Evolutionary conservation across 1,284 basidiomycete genomes (phyloP).

Genomic region (Phellopilus nigrolimitatus): DNA sequence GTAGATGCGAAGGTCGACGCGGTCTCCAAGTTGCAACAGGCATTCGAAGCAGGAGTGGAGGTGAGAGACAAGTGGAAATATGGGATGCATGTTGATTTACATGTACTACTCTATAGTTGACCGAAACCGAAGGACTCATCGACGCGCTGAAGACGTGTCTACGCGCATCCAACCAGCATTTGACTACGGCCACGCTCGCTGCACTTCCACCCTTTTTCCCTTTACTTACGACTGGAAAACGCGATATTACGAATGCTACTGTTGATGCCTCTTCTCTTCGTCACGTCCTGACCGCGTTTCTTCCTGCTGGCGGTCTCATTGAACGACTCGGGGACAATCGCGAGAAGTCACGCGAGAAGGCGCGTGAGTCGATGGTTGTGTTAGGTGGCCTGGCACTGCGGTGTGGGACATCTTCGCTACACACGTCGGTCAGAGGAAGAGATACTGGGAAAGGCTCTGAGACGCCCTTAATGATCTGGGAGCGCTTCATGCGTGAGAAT

Average conservation of each 20-base stretch:
- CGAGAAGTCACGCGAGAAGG: slow-evolving; percentile 69
- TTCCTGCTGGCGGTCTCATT: slow-evolving; percentile 70
- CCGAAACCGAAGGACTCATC: slow-evolving; percentile 65
- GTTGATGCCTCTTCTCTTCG: slow-evolving; percentile 59
- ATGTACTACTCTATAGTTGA: slow-evolving; percentile 42
- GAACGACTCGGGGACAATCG: slow-evolving; percentile 79
- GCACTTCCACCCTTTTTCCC: slow-evolving; percentile 61
- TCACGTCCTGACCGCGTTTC: slow-evolving; percentile 58
- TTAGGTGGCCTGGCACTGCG: slow-evolving; percentile 71
- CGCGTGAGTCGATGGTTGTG: slow-evolving; percentile 67
- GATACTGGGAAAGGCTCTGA: slow-evolving; percentile 66
- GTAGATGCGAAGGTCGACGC: slow-evolving; percentile 77
- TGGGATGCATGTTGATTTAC: not conserved
- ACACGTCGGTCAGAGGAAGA: slow-evolving; percentile 42
- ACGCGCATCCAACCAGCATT: slow-evolving; percentile 75
- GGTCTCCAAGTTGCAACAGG: slow-evolving; percentile 65
- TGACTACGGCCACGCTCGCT: slow-evolving; percentile 68
- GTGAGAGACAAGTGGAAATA: slow-evolving; percentile 36
- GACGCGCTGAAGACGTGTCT: slow-evolving; percentile 68
- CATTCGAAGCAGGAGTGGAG: slow-evolving; percentile 65
- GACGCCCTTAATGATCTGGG: slow-evolving; percentile 71
- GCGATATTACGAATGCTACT: slow-evolving; percentile 21
- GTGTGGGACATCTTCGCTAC: slow-evolving; percentile 37
- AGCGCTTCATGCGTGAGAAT: slow-evolving; percentile 68
- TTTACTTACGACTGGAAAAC: slow-evolving; percentile 43